phyloP scores from a whole-genome alignment of 2,329 filamentous ascomycete genomes.

The Epichloe elymi region DNA sequence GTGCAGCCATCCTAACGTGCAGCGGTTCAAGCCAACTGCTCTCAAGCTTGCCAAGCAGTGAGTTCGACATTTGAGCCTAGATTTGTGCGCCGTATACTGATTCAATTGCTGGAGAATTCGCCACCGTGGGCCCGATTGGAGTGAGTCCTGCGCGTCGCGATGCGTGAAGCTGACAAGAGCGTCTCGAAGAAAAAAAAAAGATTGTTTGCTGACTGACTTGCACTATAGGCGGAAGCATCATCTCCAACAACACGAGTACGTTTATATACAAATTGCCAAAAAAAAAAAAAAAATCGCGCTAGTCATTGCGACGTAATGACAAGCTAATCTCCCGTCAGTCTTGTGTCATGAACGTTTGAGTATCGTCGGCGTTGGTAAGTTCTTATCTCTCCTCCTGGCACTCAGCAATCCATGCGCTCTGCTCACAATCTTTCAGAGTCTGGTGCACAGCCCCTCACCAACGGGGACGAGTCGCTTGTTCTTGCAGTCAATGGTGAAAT shows the following conservation, averaged over 20 bases:
- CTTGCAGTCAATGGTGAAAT: constrained; percentile 99
- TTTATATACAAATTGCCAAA: constrained; percentile 5
- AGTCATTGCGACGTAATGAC: no score
- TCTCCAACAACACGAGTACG: constrained; percentile 83
- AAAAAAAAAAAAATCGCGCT: no score
- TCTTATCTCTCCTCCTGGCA: neutral
- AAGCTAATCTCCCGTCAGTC: constrained; percentile 37
- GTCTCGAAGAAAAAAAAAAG: no score
- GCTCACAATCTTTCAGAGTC: constrained; percentile 48
- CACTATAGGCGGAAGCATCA: constrained; percentile 66
- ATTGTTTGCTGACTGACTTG: neutral
- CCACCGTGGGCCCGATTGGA: constrained; percentile 97
- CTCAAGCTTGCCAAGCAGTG: constrained; percentile 90
- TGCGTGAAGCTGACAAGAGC: neutral
- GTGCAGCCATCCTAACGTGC: constrained; percentile 73
- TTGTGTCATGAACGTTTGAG: constrained; percentile 94
- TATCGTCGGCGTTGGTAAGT: constrained; percentile 89
- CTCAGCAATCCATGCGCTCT: constrained; percentile 8
- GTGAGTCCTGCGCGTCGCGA: constrained; percentile 41
- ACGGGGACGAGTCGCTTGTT: constrained; percentile 74
- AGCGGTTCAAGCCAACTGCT: constrained; percentile 91
- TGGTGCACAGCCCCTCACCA: constrained; percentile 90
- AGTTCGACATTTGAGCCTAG: constrained; percentile 24
- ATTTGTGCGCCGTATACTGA: constrained; percentile 5
- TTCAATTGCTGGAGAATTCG: constrained; percentile 50